phyloP scores from a whole-genome alignment of 768 basidiomycete species.

The Kwoniella shandongensis region DNA sequence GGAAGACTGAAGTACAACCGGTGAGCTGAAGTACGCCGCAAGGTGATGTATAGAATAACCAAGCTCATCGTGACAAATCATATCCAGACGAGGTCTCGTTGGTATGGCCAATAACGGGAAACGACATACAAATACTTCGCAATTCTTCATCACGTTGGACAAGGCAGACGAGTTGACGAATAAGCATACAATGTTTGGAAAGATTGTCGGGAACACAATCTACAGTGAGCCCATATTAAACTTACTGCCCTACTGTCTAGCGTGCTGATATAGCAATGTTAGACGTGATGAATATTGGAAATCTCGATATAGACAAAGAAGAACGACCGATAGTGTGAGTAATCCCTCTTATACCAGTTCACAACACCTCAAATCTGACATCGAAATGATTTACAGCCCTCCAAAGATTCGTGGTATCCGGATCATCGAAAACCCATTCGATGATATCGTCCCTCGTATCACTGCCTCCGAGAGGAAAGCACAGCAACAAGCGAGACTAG shows the following conservation, averaged over 20 bases:
- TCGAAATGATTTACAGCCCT: no score
- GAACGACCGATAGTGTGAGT: conserved; percentile 58
- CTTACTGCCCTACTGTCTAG: background rate
- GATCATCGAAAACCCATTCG: conserved; percentile 89
- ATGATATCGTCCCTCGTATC: conserved; percentile 92
- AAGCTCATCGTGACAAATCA: no score
- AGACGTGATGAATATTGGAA: conserved; percentile 91
- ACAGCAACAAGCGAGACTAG: conserved; percentile 67
- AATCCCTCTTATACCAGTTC: background rate
- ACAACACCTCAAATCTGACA: conserved; percentile 3
- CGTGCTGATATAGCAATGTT: background rate
- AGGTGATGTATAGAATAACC: no score
- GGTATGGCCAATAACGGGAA: conserved; percentile 90
- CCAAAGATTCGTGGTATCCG: conserved; percentile 84
- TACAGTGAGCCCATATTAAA: conserved; percentile 37
- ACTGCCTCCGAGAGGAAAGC: conserved; percentile 86
- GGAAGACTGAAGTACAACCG: conserved; percentile 75
- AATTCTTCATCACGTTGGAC: conserved; percentile 93
- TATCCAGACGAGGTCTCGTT: conserved; percentile 77
- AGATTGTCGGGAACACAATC: conserved; percentile 55
- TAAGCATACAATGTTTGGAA: conserved; percentile 93
- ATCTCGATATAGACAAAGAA: conserved; percentile 60
- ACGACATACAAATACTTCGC: conserved; percentile 87
- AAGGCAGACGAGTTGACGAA: conserved; percentile 89
- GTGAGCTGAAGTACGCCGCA: no score